These are phyloP conservation scores for Dipodascus geniculatus DNA, from an alignment of 805 yeast species.

Conservation along the genomic window DNA sequence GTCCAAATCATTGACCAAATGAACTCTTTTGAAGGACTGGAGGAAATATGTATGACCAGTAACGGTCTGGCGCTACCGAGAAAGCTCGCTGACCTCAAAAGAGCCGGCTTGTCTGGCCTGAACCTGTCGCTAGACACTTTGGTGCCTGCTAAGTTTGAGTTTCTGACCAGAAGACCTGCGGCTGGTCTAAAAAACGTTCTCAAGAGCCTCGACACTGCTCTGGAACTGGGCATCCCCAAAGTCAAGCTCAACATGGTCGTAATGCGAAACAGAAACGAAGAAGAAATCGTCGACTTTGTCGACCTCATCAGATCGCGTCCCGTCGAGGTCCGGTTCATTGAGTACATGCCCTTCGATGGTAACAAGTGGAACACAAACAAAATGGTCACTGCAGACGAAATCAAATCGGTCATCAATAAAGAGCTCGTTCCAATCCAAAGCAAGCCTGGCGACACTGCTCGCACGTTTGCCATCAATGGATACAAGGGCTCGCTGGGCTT, in stretches of 20 bases:
- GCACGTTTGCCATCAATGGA: constrained; percentile 32
- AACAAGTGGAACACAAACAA: constrained; percentile 39
- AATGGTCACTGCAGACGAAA: constrained; percentile 36
- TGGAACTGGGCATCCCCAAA: constrained; percentile 33
- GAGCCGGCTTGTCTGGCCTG: constrained; percentile 35
- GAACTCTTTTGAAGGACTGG: constrained; percentile 29
- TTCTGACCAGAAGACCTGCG: constrained; percentile 33
- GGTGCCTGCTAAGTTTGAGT: constrained; percentile 36
- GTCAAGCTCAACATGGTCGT: constrained; percentile 41
- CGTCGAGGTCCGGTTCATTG: constrained; percentile 41
- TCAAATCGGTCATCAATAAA: constrained; percentile 25
- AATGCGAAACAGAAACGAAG: constrained; percentile 39
- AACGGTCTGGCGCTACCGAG: constrained; percentile 41
- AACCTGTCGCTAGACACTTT: constrained; percentile 41
- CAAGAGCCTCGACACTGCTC: constrained; percentile 33
- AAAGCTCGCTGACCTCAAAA: constrained; percentile 32
- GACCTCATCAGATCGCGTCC: constrained; percentile 29
- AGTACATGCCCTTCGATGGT: constrained; percentile 49
- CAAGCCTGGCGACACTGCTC: constrained; percentile 33
- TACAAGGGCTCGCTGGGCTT: constrained; percentile 38
- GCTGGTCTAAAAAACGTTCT: constrained; percentile 37
- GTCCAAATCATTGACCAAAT: constrained; percentile 32
- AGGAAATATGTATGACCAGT: constrained; percentile 40
- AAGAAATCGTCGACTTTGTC: constrained; percentile 38
- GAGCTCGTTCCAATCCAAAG: constrained; percentile 24